phyloP scores from a whole-genome alignment of 176 grass and related monocot species.

The Aegilops longissima region DNA sequence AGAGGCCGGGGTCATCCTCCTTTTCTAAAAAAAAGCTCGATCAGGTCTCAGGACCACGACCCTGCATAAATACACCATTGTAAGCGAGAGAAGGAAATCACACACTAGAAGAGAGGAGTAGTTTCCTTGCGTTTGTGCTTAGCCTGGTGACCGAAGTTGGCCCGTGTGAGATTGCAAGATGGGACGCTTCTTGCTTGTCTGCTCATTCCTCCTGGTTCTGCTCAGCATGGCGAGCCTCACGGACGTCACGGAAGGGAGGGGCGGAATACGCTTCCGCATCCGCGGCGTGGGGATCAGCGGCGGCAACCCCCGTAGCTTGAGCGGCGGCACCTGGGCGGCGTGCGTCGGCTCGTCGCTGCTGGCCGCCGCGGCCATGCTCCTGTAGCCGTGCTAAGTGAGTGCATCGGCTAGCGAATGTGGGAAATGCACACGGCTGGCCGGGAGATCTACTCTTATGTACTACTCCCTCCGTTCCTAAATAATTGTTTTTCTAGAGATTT shows the following conservation, averaged over 20 bases:
- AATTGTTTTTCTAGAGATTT: too few species aligned
- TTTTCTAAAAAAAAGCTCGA: too few species aligned
- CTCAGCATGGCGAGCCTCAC: slow-evolving; percentile 20
- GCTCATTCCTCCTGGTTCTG: slow-evolving; percentile 2
- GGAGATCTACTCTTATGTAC: too few species aligned
- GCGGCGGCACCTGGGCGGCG: slow-evolving; percentile 40
- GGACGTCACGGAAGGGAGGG: slow-evolving; percentile 28
- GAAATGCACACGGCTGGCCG: neutral
- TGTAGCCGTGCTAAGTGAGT: neutral
- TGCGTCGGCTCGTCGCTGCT: slow-evolving; percentile 26
- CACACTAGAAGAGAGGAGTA: neutral
- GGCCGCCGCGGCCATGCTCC: slow-evolving; percentile 14
- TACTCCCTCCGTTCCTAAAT: too few species aligned
- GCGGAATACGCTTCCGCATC: neutral
- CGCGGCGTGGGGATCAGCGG: neutral
- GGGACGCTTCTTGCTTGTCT: neutral
- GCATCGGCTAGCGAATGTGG: neutral
- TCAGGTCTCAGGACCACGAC: neutral
- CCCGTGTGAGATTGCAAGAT: slow-evolving; percentile 4
- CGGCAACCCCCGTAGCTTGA: neutral
- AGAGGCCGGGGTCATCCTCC: too few species aligned
- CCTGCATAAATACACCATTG: neutral
- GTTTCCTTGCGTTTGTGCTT: neutral
- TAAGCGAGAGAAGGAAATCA: neutral
- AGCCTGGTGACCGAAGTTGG: too few species aligned